Base-by-base conservation (phyloP, 2,329 filamentous ascomycete species). In the Diaporthe amygdali region DNA sequence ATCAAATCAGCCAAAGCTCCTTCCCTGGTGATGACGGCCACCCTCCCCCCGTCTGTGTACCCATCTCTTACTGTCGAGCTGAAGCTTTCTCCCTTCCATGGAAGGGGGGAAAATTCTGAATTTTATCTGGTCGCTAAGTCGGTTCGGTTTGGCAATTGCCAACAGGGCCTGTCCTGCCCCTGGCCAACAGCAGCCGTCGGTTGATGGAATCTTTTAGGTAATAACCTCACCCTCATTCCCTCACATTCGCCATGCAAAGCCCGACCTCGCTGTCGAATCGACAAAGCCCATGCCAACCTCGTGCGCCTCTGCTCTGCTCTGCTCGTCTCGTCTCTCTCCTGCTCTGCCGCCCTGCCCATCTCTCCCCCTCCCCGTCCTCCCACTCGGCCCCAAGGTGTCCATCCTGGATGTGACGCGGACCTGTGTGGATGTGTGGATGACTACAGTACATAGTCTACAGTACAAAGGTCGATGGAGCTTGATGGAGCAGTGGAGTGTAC, bases 181-280 rank as follows among this genome's bases (percentile, higher is more conserved):
- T 37, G 39, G 66, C 66, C 66, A 68, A 68, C 66, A 70, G 52
- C 44, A 68, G 54, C 46, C 47, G 39, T 39, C 30, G 68, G 68
- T 59, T 32, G 59, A 51, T 47, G 55, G 71, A 72, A 74, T 72
- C 74, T 75, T 71, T 78, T 78, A 77, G 76, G 73, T 78, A 78
- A 78, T 77, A 61, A 59, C 64, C 61, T 66, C 51, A 39, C 56
- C 37, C 37, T 39, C 30, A 49, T 44, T 49, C 59, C 44, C 44
- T 64, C 41, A 14, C n/a, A 32, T 46, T 66, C 41, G 52, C 70
- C 59, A 51, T 55, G 20, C 41, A 64, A 49, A 55, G 39, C 66
- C 70, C 70, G 70, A 71, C 47, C 54, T 69, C 70, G 66, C 70
- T 46, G 69, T 49, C 59, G 52, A 59, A 41, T 68, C 52, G 52